phyloP scores from a whole-genome alignment of 257 asterid species.

The Salvia rosmarinus region DNA sequence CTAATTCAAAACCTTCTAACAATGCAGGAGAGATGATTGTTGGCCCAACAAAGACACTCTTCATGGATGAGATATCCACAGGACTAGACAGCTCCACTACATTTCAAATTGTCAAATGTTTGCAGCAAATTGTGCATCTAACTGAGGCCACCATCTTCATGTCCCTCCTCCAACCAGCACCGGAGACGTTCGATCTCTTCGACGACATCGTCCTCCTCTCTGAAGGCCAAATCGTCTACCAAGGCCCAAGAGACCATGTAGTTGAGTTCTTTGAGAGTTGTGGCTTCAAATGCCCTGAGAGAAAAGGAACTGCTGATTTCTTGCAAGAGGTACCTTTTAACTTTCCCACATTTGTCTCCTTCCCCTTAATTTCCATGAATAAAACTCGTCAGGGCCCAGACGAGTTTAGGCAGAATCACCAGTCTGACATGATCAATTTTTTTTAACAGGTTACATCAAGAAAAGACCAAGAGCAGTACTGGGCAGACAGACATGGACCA shows the following conservation, averaged over 20 bases:
- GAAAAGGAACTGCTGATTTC: conserved; percentile 70
- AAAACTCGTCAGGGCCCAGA: too few species aligned
- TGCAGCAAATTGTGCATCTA: conserved; percentile 67
- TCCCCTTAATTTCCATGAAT: too few species aligned
- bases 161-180: conserved; percentile 81
- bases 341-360: background rate
- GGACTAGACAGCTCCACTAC: conserved; percentile 84
- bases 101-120: conserved; percentile 64
- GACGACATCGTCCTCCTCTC: conserved; percentile 66
- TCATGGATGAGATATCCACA: conserved; percentile 82
- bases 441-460: conserved; percentile 61
- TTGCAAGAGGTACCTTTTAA: conserved; percentile 48
- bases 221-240: conserved; percentile 72
- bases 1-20: background rate
- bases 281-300: conserved; percentile 74
- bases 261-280: conserved; percentile 58
- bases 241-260: conserved; percentile 59
- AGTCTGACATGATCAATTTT: too few species aligned
- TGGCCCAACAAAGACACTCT: conserved; percentile 62
- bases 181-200: conserved; percentile 72
- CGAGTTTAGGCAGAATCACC: too few species aligned
- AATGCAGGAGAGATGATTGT: conserved; percentile 72
- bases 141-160: conserved; percentile 68
- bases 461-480: conserved; percentile 73
- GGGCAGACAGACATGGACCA: conserved; percentile 52